phyloP scores from a whole-genome alignment of 2,329 filamentous ascomycete genomes.

The Colletotrichum filicis region DNA sequence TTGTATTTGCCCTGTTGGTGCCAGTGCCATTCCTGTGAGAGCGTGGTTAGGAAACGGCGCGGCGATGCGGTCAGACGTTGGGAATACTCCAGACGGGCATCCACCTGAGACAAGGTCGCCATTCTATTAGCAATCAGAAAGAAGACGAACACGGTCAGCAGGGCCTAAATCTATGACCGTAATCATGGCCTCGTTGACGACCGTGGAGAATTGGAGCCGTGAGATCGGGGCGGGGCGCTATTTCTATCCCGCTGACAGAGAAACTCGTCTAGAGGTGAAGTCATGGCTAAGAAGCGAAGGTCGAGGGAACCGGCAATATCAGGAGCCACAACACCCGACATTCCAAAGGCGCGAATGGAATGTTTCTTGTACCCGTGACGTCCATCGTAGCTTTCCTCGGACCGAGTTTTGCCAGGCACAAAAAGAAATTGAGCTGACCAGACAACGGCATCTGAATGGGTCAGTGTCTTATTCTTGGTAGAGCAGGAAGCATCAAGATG shows the following conservation, averaged over 20 bases:
- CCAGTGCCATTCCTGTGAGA: not conserved
- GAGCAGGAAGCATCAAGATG: not conserved
- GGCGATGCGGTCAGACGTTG: slow-evolving; percentile 23
- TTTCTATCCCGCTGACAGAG: slow-evolving; percentile 6
- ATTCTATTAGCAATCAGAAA: not conserved
- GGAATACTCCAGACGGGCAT: not conserved
- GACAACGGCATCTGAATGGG: not conserved
- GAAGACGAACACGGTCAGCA: not conserved
- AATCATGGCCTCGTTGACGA: not conserved
- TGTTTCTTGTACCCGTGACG: not conserved
- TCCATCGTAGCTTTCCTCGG: no score
- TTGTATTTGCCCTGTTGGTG: not conserved
- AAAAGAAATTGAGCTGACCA: not conserved
- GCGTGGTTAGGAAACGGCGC: not conserved
- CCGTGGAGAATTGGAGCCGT: not conserved
- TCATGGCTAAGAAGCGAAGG: not conserved
- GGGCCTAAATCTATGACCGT: not conserved
- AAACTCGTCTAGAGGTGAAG: not conserved
- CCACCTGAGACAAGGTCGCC: slow-evolving; percentile 19
- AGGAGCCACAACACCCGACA: not conserved
- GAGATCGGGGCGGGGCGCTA: slow-evolving; percentile 20
- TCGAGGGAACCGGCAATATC: not conserved
- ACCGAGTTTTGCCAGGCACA: not conserved
- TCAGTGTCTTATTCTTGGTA: not conserved
- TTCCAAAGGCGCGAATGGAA: not conserved